Base-by-base conservation (phyloP, 2,329 filamentous ascomycete genomes). In the Parascedosporium putredinis region DNA sequence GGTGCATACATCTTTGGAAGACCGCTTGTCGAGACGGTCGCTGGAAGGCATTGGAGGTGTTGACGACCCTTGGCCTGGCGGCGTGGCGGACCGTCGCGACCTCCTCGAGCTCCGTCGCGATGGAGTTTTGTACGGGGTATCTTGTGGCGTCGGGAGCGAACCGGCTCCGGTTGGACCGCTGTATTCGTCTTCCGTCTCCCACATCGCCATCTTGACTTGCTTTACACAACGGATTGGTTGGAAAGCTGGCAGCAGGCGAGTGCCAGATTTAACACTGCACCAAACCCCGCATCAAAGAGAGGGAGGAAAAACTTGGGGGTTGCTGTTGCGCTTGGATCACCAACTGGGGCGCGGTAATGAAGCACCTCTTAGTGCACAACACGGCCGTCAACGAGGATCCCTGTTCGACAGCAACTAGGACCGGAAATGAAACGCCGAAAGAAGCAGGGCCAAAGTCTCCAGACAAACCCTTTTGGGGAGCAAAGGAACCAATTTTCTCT, bases 121-220 rank as follows among this genome's bases (percentile, higher is more conserved):
- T 47, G 83, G 79, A 6, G 83, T 84, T 57, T 83, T 76, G 58
- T 86, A 87, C 18, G 84, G 84, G 23, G 84, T 85, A 55, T 84
- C 81, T 31, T 76, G 75, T 9, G 86, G 83, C 31, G 84, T 83
- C 25, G 88, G 84, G 52, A 89, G 70, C 44, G 78, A 71, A 57
- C 78, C 72, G 55, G 72, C 71, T 55, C 76, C 74, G 54, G 75
- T 60, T 27, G 62, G 74, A 53, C 70, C 70, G 55, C 73, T 68
- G 55, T 74, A 74, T 62, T 84, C 79, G 59, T 83, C 77, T 53
- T 83, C 79, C 5, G 76, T 83, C 61, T 81, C 76, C 78, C 78
- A 81, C 44, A 66, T 67, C 52, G 68, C 68, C 76, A 81, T 82
- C 43, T 55, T 66, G 57, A 31, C 25, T n/a, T n/a, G n/a, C 2